A percentile compares a stretch with the other conserved stretches of the same genome.
phyloP scores from a whole-genome alignment of 1,284 basidiomycete species.

The Porodaedalea pini region DNA sequence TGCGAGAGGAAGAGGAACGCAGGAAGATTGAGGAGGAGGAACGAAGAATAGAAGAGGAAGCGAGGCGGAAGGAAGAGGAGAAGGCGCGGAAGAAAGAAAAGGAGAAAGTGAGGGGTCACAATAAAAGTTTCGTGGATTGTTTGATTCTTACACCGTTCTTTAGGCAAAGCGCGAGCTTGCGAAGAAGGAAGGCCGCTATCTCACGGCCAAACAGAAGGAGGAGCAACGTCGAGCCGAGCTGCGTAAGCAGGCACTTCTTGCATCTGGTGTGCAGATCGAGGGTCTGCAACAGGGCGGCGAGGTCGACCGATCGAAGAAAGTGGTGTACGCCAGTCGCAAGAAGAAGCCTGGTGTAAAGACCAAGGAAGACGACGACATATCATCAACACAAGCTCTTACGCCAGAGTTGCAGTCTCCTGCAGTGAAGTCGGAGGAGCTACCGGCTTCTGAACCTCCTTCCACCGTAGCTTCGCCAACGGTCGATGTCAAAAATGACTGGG shows the following conservation, averaged over 20 bases:
- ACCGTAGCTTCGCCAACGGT: conserved; percentile 36
- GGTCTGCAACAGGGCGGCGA: conserved; percentile 71
- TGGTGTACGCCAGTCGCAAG: conserved; percentile 82
- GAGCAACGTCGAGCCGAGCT: conserved; percentile 90
- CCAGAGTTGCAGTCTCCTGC: conserved; percentile 27
- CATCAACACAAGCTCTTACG: conserved; percentile 24
- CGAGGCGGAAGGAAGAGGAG: conserved; percentile 85
- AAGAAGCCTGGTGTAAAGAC: conserved; percentile 53
- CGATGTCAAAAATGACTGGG: conserved; percentile 81
- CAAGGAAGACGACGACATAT: conserved; percentile 23
- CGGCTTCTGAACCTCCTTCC: conserved; percentile 47
- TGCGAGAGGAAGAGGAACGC: conserved; percentile 85
- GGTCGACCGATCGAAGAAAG: conserved; percentile 56
- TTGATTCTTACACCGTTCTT: conserved; percentile 12
- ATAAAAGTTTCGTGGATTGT: too few species aligned
- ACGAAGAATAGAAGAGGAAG: conserved; percentile 78
- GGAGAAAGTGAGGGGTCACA: too few species aligned
- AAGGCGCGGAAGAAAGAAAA: too few species aligned
- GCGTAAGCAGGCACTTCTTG: conserved; percentile 86
- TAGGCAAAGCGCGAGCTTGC: conserved; percentile 81
- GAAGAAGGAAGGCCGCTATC: conserved; percentile 85
- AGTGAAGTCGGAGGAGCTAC: conserved; percentile 23
- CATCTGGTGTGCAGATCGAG: conserved; percentile 87
- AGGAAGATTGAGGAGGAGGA: conserved; percentile 73
- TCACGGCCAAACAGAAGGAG: conserved; percentile 96